phyloP scores from a whole-genome alignment of 768 basidiomycete species.

The Auricularia auricula-judae region DNA sequence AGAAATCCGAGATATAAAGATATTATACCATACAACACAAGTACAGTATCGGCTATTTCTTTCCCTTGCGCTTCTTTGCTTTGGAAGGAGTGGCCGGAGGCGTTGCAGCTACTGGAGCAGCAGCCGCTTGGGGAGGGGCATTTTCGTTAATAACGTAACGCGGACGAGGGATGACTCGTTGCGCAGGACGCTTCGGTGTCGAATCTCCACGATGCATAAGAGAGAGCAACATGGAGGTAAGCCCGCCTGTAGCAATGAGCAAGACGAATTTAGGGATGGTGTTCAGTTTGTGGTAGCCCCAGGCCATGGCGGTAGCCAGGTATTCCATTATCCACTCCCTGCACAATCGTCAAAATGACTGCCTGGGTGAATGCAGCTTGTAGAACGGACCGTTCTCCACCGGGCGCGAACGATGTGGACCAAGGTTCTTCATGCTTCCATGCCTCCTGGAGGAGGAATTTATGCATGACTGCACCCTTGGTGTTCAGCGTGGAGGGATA shows the following conservation, averaged over 20 bases:
- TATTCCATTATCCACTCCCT: slow-evolving; percentile 64
- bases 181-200: slow-evolving; percentile 1
- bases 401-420: slow-evolving; percentile 59
- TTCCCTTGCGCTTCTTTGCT: slow-evolving; percentile 22
- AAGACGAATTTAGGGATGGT: slow-evolving; percentile 64
- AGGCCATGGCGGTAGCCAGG: slow-evolving; percentile 37
- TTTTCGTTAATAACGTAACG: slow-evolving; percentile 2
- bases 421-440: slow-evolving; percentile 60
- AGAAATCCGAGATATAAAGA: background rate
- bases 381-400: slow-evolving; percentile 52
- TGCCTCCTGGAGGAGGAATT: slow-evolving; percentile 52
- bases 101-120: slow-evolving; percentile 5
- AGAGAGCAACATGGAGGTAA: slow-evolving; percentile 58
- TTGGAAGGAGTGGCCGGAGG: slow-evolving; percentile 10
- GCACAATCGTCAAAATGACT: slow-evolving; percentile 2
- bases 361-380: background rate
- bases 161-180: background rate
- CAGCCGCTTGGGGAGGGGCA: background rate
- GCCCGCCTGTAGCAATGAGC: slow-evolving; percentile 49
- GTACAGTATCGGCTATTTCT: slow-evolving; percentile 18
- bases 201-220: slow-evolving; percentile 37
- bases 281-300: slow-evolving; percentile 39
- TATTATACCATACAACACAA: background rate
- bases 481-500: slow-evolving; percentile 51
- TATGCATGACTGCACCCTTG: slow-evolving; percentile 45